Conservation (phyloP, 345 rosid species). For the Citrus australasica region DNA sequence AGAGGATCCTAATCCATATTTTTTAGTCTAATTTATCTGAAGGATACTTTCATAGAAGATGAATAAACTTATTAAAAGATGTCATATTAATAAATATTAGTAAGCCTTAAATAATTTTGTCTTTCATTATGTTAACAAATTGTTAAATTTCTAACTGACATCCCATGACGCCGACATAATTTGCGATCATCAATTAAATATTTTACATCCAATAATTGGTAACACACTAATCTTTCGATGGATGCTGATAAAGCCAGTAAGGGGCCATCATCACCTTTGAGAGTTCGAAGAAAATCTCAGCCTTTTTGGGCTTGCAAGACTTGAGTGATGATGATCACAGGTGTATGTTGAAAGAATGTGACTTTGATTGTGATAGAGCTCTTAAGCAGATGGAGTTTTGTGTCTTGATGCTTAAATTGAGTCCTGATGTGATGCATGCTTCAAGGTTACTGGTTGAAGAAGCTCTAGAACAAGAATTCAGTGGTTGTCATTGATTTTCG, state of each 20-base stretch:
- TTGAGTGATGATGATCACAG: slow-evolving; percentile 65
- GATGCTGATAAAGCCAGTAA: slow-evolving; percentile 13
- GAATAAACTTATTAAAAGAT: no score
- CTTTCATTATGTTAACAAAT: no score
- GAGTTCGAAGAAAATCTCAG: slow-evolving; percentile 55
- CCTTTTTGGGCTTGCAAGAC: slow-evolving; percentile 60
- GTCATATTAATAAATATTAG: no score
- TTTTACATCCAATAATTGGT: no score
- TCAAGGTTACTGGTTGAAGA: slow-evolving; percentile 55
- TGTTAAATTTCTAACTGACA: no score
- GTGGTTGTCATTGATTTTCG: slow-evolving; percentile 4
- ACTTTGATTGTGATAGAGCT: slow-evolving; percentile 66
- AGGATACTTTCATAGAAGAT: no score
- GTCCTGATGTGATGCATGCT: slow-evolving; percentile 76
- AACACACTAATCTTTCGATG: no score
- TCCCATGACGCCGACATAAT: no score
- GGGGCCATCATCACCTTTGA: slow-evolving; percentile 65
- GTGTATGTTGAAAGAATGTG: slow-evolving; percentile 70
- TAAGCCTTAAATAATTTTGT: no score
- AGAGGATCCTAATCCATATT: no score
- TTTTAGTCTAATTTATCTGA: no score
- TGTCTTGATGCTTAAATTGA: slow-evolving; percentile 74
- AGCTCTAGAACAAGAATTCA: slow-evolving; percentile 52
- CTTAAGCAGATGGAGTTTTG: slow-evolving; percentile 90
- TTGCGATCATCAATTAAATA: no score